Base-by-base conservation (phyloP, 257 asterid species). In the Plantago major region DNA sequence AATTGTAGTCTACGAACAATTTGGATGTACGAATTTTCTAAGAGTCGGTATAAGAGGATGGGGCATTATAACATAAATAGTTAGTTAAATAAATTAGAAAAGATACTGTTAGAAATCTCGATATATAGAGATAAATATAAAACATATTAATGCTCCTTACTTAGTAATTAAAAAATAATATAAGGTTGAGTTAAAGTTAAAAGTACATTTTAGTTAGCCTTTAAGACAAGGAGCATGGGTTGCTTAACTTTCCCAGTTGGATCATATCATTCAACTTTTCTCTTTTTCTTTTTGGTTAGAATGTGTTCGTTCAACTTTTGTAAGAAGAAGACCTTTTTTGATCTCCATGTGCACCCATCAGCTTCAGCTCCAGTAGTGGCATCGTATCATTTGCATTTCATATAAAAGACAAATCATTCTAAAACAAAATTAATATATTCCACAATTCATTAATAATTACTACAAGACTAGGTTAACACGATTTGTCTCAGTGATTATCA, bases 261-360 rank as follows among this genome's bases (percentile, higher is more conserved):
- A 33, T 65, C 70, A 74, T 72, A 71, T 60, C 42, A 60, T 15
- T 53, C 54, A 48, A 56, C 58, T 73, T 67, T 70, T 69, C 70
- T 61, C 76, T 80, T 85, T 78, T 67, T 67, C 75, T 70, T 73
- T 76, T 81, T 76, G 85, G 87, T 74, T 63, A 46, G 64, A 71
- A 64, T 60, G 76, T 71, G 52, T 22, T 22, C 26, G 8, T 60
- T 73, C 71, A 69, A 76, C 82, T 83, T 81, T 83, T 81, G 51
- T 81, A 56, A 67, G 84, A 81, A 81, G 80, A 51, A 63, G 73
- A 68, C 84, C 79, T 13, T 58, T 67, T 81, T 77, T 71, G 73
- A 72, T 55, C 69, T 69, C 83, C 94, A 85, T 83, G 88, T 82
- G 88, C 79, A 64, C 47, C 79, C 73, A 72, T 70, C 81, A 71